Base-by-base conservation (phyloP, 345 rosid species). In the Physaria fendleri region DNA sequence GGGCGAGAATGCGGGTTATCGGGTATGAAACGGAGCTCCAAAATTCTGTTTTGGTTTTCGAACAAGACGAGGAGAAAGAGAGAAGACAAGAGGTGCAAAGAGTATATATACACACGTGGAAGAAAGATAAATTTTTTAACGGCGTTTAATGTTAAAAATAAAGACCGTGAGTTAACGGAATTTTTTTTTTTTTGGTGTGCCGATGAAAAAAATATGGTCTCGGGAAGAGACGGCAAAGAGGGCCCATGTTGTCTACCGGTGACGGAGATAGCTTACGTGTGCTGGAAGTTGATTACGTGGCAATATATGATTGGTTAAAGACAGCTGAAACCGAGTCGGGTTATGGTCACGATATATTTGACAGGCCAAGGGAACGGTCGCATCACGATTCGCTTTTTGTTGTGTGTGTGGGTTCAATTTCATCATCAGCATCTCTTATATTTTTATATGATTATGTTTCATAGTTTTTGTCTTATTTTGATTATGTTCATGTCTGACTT, bases 91-190 rank as follows among this genome's bases (percentile, higher is more conserved):
- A 29, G 61, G 64, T 8, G 6, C 54, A 50, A 24, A 41, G 51
- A 37, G 39, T 65, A 71, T 88, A 77, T 65, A 76, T 74, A 71
- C 83, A 77, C 78, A 80, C 73, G 77, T 57, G 60, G 58, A 10
- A 14, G 40, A 17, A 29, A 37, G 45, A 28, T 32, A 13, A 13
- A 1, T 20, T 3, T 20, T 3, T 44, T 63, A 68, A 85, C 91
- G 85, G 67, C 81, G 78, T 74, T 30, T 15, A 17, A 50, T 17
- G 16, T 17, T 16, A 1, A 3, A 17, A 32, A 34, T 9, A 37
- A 29, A 15, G 12, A 59, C 73, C 83, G 85, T 83, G 73, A 77
- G 4, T 3, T 72, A 69, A 85, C 94, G 81, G 87, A 42, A 71
- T 59, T 8, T 5, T 20, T 22, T 53, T 65, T 27, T 18, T 25